phyloP scores from a whole-genome alignment of 306 rosid species.

The Ochetophila trinervis region DNA sequence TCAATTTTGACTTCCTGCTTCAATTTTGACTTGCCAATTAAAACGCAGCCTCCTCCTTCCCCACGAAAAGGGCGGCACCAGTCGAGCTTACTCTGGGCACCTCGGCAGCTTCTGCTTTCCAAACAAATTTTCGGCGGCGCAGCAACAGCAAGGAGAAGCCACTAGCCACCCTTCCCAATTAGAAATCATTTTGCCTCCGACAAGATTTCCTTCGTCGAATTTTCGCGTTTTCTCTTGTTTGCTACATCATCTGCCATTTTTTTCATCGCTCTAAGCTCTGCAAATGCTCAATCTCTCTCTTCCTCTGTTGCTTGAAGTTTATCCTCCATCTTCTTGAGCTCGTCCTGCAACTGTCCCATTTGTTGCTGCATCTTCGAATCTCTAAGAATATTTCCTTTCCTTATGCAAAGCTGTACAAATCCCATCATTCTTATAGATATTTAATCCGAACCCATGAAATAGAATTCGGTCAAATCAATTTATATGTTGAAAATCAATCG shows the following conservation, averaged over 20 bases:
- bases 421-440: not conserved
- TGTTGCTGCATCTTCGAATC: slow-evolving; percentile 28
- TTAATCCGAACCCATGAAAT: not conserved
- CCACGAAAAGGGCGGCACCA: too few relatives aligned
- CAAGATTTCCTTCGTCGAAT: slow-evolving; percentile 17
- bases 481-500: not conserved
- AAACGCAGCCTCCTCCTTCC: too few relatives aligned
- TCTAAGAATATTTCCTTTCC: too few relatives aligned
- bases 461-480: not conserved
- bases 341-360: slow-evolving; percentile 31
- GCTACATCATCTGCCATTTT: slow-evolving; percentile 32
- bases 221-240: slow-evolving; percentile 24
- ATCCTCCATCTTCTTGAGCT: slow-evolving; percentile 22
- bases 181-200: slow-evolving; percentile 3
- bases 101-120: too few relatives aligned
- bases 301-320: slow-evolving; percentile 27
- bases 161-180: too few relatives aligned
- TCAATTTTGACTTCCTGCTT: too few relatives aligned
- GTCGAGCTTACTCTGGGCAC: too few relatives aligned
- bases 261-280: slow-evolving; percentile 31
- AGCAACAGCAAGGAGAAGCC: too few relatives aligned
- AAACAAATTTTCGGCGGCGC: too few relatives aligned
- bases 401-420: not conserved
- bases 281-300: slow-evolving; percentile 34
- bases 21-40: too few relatives aligned